Percentiles rank a stretch among this genome's conserved stretches.
Conservation (phyloP, 2,329 filamentous ascomycete species). For the Eurotiales sp. region DNA sequence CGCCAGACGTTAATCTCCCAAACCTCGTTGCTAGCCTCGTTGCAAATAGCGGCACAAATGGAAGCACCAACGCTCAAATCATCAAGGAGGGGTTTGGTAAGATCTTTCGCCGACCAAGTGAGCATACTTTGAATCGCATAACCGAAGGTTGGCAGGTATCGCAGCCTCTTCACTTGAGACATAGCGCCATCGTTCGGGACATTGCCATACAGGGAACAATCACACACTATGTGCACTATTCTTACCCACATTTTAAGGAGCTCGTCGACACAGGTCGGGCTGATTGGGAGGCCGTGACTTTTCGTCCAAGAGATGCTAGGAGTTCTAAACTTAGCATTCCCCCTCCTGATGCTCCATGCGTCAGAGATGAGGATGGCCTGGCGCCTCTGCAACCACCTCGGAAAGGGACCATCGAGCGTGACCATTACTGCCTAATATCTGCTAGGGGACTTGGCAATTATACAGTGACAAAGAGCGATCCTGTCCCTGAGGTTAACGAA, state of each 20-base stretch:
- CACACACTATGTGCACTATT: conserved; percentile 54
- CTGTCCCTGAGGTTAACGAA: conserved; percentile 20
- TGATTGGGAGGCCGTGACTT: conserved; percentile 53
- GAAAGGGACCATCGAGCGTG: conserved; percentile 39
- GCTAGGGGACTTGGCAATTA: conserved; percentile 32
- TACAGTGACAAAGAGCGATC: conserved; percentile 32
- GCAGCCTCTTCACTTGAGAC: conserved; percentile 56
- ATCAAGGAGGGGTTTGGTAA: conserved; percentile 44
- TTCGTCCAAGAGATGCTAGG: conserved; percentile 30
- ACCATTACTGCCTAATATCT: conserved; percentile 39
- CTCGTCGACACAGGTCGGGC: conserved; percentile 50
- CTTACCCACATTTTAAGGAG: conserved; percentile 49
- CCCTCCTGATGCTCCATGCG: conserved; percentile 28
- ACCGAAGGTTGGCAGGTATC: conserved; percentile 55
- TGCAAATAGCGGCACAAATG: conserved; percentile 43
- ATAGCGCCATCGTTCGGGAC: conserved; percentile 55
- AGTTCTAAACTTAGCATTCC: conserved; percentile 24
- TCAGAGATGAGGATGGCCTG: conserved; percentile 49
- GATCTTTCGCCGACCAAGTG: conserved; percentile 54
- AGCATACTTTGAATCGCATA: conserved; percentile 50
- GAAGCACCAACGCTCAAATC: conserved; percentile 48
- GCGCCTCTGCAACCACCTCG: conserved; percentile 27
- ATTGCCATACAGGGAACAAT: conserved; percentile 46
- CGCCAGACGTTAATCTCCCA: conserved; percentile 48
- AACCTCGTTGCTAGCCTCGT: conserved; percentile 53